Conservation (phyloP, 192 early-diverging fungal species). For the Linnemannia exigua region DNA sequence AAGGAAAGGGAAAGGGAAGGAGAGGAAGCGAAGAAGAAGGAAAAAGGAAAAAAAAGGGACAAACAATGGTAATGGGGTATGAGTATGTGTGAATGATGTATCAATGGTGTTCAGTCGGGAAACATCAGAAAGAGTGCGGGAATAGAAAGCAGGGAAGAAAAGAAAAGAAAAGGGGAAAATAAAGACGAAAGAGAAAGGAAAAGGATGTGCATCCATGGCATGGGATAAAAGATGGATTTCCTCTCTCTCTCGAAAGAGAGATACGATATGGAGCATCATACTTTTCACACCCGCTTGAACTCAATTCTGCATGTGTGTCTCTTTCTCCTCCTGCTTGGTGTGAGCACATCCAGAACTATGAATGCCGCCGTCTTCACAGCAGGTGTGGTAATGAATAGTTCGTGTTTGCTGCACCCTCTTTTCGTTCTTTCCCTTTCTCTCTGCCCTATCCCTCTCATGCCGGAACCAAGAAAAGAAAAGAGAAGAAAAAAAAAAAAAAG, state of each 20-base stretch:
- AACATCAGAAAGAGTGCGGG: background rate
- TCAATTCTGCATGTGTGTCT: no score
- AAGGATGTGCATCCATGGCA: background rate
- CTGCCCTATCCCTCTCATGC: background rate
- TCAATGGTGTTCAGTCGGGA: constrained; percentile 10
- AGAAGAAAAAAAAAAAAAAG: no score
- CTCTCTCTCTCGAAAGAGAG: background rate
- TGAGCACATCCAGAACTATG: no score
- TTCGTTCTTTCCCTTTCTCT: background rate
- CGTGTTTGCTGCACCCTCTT: no score
- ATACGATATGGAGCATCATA: no score
- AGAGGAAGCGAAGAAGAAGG: no score
- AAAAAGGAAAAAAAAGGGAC: background rate
- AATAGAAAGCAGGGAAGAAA: background rate
- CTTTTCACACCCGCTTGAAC: no score
- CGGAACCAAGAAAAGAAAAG: background rate
- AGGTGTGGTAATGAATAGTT: no score
- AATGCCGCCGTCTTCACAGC: no score
- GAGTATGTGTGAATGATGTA: background rate
- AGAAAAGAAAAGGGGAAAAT: background rate
- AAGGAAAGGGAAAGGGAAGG: background rate
- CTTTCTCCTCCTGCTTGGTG: no score
- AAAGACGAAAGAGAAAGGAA: background rate
- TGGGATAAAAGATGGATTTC: background rate
- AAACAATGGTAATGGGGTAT: background rate